A percentile compares a stretch with the other conserved stretches of the same genome.
Evolutionary conservation across 2,329 filamentous ascomycete species (phyloP).

Genomic region (Diaporthe citri): DNA sequence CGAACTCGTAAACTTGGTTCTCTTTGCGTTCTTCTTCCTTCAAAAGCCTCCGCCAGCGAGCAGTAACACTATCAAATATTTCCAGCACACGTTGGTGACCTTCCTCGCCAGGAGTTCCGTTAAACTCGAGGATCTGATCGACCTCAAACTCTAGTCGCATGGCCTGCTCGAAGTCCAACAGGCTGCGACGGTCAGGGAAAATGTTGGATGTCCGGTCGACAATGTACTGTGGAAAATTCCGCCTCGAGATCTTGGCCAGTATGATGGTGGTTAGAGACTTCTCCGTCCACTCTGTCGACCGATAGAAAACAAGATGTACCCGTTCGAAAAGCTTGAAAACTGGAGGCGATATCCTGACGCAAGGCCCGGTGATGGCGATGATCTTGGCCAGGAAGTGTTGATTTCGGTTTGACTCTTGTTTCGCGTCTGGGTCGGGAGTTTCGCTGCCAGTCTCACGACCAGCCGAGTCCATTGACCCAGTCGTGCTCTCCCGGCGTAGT

Average conservation of each 20-base stretch:
- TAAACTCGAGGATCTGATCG: constrained; percentile 85
- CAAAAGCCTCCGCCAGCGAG: constrained; percentile 82
- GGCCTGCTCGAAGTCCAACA: constrained; percentile 91
- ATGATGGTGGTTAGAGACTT: constrained; percentile 97
- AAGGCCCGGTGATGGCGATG: constrained; percentile 81
- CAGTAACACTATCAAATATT: constrained; percentile 80
- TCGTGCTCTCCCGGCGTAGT: constrained; percentile 73
- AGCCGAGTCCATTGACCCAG: constrained; percentile 64
- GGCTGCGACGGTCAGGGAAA: constrained; percentile 78
- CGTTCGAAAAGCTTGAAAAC: constrained; percentile 89
- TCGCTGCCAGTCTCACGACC: constrained; percentile 53
- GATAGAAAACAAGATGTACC: constrained; percentile 95
- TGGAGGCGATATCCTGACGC: constrained; percentile 81
- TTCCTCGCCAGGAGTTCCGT: constrained; percentile 75
- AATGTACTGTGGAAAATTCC: constrained; percentile 91
- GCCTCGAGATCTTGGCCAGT: constrained; percentile 86
- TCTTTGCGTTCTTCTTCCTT: constrained; percentile 83
- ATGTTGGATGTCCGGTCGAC: constrained; percentile 92
- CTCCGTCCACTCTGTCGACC: constrained; percentile 96
- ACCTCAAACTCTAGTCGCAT: constrained; percentile 85
- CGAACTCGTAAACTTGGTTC: constrained; percentile 79
- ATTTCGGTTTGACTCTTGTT: constrained; percentile 72
- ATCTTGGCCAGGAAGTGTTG: constrained; percentile 84
- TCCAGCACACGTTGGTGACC: constrained; percentile 77
- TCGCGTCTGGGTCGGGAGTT: constrained; percentile 44